phyloP scores from a whole-genome alignment of 768 basidiomycete genomes.

The Fomitopsis serialis region DNA sequence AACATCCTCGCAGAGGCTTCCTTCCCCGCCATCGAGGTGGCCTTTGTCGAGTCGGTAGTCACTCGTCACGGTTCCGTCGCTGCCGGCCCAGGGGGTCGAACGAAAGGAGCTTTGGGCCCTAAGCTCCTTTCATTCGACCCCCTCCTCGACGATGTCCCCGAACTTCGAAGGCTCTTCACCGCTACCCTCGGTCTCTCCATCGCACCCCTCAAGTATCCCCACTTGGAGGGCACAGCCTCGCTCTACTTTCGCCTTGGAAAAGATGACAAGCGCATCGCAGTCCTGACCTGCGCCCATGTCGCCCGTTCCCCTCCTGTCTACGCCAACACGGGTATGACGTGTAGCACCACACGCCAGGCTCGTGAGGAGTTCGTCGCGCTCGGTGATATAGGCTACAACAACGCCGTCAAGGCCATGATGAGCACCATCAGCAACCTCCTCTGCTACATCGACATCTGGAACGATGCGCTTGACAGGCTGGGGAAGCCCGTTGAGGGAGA shows the following conservation, averaged over 20 bases:
- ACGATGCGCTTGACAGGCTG: slow-evolving; percentile 18
- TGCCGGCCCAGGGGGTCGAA: too few relatives aligned
- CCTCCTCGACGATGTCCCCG: neutral
- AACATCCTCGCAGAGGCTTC: neutral
- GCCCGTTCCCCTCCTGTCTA: slow-evolving; percentile 25
- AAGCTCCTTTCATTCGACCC: neutral
- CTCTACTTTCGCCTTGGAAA: slow-evolving; percentile 26
- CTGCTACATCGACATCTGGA: slow-evolving; percentile 14
- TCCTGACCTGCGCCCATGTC: slow-evolving; percentile 29
- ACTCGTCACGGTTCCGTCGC: neutral
- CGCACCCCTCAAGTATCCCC: neutral
- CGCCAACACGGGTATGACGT: slow-evolving; percentile 16
- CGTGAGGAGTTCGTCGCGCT: slow-evolving; percentile 7
- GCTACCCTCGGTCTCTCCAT: slow-evolving; percentile 31
- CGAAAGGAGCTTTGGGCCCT: too few relatives aligned
- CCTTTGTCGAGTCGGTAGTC: slow-evolving; percentile 2
- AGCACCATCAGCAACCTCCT: slow-evolving; percentile 1
- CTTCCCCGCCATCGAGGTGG: slow-evolving; percentile 7
- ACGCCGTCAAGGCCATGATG: slow-evolving; percentile 4
- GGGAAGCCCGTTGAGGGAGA: slow-evolving; percentile 19
- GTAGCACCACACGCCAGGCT: neutral
- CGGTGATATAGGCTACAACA: slow-evolving; percentile 6
- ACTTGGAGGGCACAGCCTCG: slow-evolving; percentile 20
- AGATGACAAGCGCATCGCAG: slow-evolving; percentile 20
- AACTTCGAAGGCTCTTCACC: slow-evolving; percentile 25